Evolutionary conservation across 495 filamentous ascomycete species (phyloP).

Genomic region (Penicillium paradoxum): DNA sequence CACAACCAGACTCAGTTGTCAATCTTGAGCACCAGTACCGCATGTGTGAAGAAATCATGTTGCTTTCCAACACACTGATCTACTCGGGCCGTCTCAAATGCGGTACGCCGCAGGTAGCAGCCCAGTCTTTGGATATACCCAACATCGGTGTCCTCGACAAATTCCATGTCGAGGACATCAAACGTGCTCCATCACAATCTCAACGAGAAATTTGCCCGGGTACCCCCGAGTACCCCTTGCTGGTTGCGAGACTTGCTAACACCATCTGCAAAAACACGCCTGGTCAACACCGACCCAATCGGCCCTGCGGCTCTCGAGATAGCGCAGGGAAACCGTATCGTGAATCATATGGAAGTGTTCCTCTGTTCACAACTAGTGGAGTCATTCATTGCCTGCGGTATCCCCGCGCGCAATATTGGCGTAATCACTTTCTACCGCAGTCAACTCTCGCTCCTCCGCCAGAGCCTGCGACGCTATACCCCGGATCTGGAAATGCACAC

Average conservation of each 20-base stretch:
- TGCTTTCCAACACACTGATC: conserved; percentile 86
- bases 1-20: conserved; percentile 78
- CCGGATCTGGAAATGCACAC: conserved; percentile 86
- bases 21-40: conserved; percentile 94
- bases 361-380: conserved; percentile 75
- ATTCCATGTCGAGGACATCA: conserved; percentile 44
- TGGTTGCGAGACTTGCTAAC: conserved; percentile 78
- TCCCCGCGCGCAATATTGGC: conserved; percentile 75
- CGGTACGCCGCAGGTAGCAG: conserved; percentile 70
- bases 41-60: conserved; percentile 97
- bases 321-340: conserved; percentile 72
- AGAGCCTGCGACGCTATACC: conserved; percentile 45
- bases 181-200: conserved; percentile 15
- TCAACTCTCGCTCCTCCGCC: conserved; percentile 65
- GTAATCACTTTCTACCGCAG: conserved; percentile 98
- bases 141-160: conserved; percentile 53
- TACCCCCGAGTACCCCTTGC: conserved; percentile 50
- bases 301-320: conserved; percentile 60
- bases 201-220: conserved; percentile 47
- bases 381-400: conserved; percentile 65
- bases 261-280: conserved; percentile 65
- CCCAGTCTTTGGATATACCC: conserved; percentile 53
- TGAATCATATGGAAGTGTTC: conserved; percentile 73
- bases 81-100: conserved; percentile 87
- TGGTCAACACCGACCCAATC: conserved; percentile 83